Base-by-base conservation (phyloP, 331 rosid species). In the Saraca asoca region DNA sequence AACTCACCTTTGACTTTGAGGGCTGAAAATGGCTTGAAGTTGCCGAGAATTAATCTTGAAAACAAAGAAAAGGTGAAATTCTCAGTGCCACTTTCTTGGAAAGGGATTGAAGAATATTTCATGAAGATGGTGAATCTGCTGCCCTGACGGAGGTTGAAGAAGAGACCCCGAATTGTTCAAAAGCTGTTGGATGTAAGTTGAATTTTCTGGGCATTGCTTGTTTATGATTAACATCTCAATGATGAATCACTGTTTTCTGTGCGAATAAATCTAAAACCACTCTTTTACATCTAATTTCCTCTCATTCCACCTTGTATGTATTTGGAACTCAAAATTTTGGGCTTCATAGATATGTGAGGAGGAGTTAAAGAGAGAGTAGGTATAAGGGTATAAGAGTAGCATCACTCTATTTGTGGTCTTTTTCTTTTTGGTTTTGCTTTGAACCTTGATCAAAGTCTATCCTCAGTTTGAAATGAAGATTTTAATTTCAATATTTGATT, bases 71-170 rank as follows among this genome's bases (percentile, higher is more conserved):
- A 62, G 66, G 69, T 58, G 58, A 85, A 84, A 16, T 88, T 93
- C 69, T 73, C 83, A 29, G 66, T 81, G 72, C 2, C 88, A 37
- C 81, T 93, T 5, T 9, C 83, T 69, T 84, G 62, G 83, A 81
- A 83, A 66, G 99, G 88, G 85, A 75, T 94, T 74, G 97, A 86
- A 9, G 95, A 88, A 5, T 97, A 94, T 80, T 94, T 81, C 75
- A 69, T 85, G 68, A 72, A 12, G 73, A 33, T 94, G 53, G 0
- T 87, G 70, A 89, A 89, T 51, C 87, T 75, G 64, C 71, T 84
- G 45, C 97, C 96, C 4, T 85, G 83, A 12, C 83, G 96, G 49
- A 79, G 95, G 74, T 97, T 96, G 42, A 85, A 83, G 78, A 86
- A 74, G 77, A 80, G 95, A 6, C 76, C 81, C 49, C 86, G 70